phyloP scores from a whole-genome alignment of 495 filamentous ascomycete species.

The Filosporella fistucella region DNA sequence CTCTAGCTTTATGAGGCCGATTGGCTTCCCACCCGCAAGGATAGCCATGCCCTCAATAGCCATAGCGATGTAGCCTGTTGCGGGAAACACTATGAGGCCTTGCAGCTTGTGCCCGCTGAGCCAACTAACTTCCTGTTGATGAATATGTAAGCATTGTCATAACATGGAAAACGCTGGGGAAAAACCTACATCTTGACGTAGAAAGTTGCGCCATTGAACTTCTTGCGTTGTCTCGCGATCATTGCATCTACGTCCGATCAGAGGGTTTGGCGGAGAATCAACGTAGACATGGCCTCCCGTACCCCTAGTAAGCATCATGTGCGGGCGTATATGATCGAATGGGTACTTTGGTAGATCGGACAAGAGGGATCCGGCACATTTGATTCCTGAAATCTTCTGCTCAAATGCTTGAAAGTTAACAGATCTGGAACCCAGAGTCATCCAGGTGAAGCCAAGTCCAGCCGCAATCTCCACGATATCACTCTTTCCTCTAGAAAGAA shows the following conservation, averaged over 20 bases:
- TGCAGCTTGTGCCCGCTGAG: conserved; percentile 46
- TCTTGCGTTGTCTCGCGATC: background rate
- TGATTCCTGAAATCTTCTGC: background rate
- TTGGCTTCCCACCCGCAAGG: background rate
- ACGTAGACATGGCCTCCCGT: background rate
- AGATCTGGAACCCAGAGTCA: background rate
- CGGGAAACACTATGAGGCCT: conserved; percentile 50
- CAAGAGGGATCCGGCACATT: background rate
- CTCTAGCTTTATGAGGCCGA: conserved; percentile 3
- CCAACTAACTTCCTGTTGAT: conserved; percentile 41
- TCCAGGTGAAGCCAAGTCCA: background rate
- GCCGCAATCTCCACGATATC: background rate
- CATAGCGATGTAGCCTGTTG: conserved; percentile 52
- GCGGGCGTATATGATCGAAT: background rate
- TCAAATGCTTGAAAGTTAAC: background rate
- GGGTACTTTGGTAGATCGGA: background rate
- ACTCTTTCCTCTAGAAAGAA: background rate
- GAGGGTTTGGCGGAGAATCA: background rate
- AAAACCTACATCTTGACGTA: conserved; percentile 32
- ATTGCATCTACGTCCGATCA: background rate
- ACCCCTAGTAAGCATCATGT: background rate
- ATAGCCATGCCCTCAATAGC: conserved; percentile 38
- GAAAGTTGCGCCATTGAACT: conserved; percentile 46
- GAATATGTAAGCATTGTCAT: background rate
- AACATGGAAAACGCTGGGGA: background rate